A percentile compares a stretch with the other conserved stretches of the same genome.
phyloP scores from a whole-genome alignment of 2,329 filamentous ascomycete genomes.

The Verticillium zaregamsianum region DNA sequence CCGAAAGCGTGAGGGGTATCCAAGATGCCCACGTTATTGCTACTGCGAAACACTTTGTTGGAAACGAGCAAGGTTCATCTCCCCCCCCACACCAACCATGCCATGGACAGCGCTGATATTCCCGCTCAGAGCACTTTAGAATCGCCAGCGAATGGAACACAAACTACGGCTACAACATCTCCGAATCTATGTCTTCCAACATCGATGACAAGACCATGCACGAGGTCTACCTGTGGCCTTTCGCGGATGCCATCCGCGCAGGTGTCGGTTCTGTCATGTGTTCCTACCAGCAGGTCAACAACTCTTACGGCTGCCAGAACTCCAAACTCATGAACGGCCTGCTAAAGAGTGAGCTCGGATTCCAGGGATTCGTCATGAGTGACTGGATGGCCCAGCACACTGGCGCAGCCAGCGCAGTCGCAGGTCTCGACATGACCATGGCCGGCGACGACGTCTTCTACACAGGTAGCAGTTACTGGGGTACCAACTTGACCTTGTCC shows the following conservation, averaged over 20 bases:
- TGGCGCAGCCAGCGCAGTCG: constrained; percentile 47
- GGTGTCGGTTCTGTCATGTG: constrained; percentile 60
- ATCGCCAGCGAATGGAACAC: constrained; percentile 50
- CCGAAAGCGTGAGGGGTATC: constrained; percentile 71
- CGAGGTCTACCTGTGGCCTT: constrained; percentile 64
- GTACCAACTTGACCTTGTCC: constrained; percentile 39
- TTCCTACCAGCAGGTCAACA: constrained; percentile 68
- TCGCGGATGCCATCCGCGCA: constrained; percentile 55
- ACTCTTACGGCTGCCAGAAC: constrained; percentile 71
- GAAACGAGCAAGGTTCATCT: constrained; percentile 58
- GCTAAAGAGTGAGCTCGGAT: constrained; percentile 59
- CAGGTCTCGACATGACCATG: constrained; percentile 69
- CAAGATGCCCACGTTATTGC: constrained; percentile 77
- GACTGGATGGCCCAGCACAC: constrained; percentile 69
- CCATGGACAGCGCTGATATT: not conserved
- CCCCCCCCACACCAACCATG: constrained; percentile 40
- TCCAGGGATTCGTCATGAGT: constrained; percentile 64
- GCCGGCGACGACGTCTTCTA: constrained; percentile 29
- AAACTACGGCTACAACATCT: constrained; percentile 51
- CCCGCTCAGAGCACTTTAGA: constrained; percentile 63
- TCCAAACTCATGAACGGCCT: constrained; percentile 64
- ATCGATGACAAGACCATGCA: constrained; percentile 63
- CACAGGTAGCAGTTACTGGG: constrained; percentile 16
- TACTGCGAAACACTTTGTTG: constrained; percentile 52
- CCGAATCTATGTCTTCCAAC: constrained; percentile 48